phyloP scores from a whole-genome alignment of 805 yeast species.

The Nakazawaea ernobii region DNA sequence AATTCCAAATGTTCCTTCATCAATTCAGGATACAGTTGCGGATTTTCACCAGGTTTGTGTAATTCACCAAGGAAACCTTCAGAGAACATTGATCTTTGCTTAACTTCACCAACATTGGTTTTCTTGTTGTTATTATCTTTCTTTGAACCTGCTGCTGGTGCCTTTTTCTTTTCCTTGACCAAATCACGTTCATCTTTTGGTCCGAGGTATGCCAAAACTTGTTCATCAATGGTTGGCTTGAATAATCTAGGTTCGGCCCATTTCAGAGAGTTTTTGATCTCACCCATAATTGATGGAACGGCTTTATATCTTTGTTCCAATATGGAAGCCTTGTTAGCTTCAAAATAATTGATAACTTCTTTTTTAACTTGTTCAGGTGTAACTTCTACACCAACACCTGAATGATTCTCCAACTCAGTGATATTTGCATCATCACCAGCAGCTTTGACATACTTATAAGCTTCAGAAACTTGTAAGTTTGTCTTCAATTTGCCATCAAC shows the following conservation, averaged over 20 bases:
- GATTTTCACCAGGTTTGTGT: slow-evolving; percentile 93
- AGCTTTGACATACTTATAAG: slow-evolving; percentile 63
- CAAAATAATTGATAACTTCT: slow-evolving; percentile 56
- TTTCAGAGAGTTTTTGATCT: slow-evolving; percentile 71
- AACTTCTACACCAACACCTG: slow-evolving; percentile 80
- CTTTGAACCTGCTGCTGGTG: slow-evolving; percentile 26
- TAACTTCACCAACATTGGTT: slow-evolving; percentile 21
- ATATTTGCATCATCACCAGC: slow-evolving; percentile 37
- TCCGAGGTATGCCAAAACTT: slow-evolving; percentile 69
- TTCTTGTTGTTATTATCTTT: slow-evolving; percentile 17
- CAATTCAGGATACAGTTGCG: slow-evolving; percentile 82
- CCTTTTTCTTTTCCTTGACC: slow-evolving; percentile 69
- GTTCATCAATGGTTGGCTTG: slow-evolving; percentile 81
- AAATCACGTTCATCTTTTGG: slow-evolving; percentile 96
- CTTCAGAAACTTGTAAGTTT: slow-evolving; percentile 74
- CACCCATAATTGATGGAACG: slow-evolving; percentile 73
- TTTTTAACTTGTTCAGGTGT: slow-evolving; percentile 58
- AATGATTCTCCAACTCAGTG: slow-evolving; percentile 51
- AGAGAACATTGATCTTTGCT: slow-evolving; percentile 71
- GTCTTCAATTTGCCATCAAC: slow-evolving; percentile 58
- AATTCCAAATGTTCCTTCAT: slow-evolving; percentile 74
- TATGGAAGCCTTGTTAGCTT: slow-evolving; percentile 52
- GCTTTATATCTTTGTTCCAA: slow-evolving; percentile 69
- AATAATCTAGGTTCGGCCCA: slow-evolving; percentile 90
- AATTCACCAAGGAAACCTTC: slow-evolving; percentile 95